Conservation (phyloP, 805 yeast species). For the Zygosaccharomyces pseudorouxii region DNA sequence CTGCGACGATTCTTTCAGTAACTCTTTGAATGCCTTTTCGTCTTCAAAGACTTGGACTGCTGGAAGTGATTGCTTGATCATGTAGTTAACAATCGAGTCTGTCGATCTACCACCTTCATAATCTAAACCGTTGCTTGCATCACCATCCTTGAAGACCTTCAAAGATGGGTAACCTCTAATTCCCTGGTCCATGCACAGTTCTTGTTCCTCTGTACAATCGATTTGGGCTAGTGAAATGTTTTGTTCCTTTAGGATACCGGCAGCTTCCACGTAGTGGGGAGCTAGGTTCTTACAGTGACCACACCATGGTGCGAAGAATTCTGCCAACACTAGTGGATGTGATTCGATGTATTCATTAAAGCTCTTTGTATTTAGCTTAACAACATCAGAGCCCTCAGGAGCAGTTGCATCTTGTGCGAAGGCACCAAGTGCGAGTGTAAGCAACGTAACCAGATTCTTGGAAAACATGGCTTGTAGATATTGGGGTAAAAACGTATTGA, state of each 20-base stretch:
- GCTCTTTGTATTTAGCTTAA: slow-evolving; percentile 61
- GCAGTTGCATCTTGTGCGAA: slow-evolving; percentile 62
- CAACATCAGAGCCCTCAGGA: slow-evolving; percentile 81
- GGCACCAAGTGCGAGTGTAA: slow-evolving; percentile 28
- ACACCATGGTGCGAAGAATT: slow-evolving; percentile 96
- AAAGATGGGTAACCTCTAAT: slow-evolving; percentile 82
- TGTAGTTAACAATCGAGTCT: slow-evolving; percentile 67
- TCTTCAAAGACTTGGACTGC: slow-evolving; percentile 52
- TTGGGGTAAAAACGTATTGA: slow-evolving; percentile 13
- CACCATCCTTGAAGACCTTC: slow-evolving; percentile 61
- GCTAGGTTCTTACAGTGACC: slow-evolving; percentile 90
- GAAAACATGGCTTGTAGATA: not conserved
- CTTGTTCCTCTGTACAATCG: slow-evolving; percentile 77
- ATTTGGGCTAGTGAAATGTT: slow-evolving; percentile 73
- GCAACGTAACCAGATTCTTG: slow-evolving; percentile 19
- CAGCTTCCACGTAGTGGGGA: slow-evolving; percentile 76
- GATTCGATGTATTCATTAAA: slow-evolving; percentile 62
- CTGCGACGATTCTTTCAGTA: slow-evolving; percentile 40
- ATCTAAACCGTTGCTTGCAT: slow-evolving; percentile 43
- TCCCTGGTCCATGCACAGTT: slow-evolving; percentile 61
- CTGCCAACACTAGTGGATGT: slow-evolving; percentile 78
- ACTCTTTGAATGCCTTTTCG: slow-evolving; percentile 46
- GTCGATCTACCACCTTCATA: slow-evolving; percentile 85
- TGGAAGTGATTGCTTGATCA: slow-evolving; percentile 81
- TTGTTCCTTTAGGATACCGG: slow-evolving; percentile 59